Evolutionary conservation across 352 stramenopile genomes (phyloP).

Genomic region (Pythium rishiriense): DNA sequence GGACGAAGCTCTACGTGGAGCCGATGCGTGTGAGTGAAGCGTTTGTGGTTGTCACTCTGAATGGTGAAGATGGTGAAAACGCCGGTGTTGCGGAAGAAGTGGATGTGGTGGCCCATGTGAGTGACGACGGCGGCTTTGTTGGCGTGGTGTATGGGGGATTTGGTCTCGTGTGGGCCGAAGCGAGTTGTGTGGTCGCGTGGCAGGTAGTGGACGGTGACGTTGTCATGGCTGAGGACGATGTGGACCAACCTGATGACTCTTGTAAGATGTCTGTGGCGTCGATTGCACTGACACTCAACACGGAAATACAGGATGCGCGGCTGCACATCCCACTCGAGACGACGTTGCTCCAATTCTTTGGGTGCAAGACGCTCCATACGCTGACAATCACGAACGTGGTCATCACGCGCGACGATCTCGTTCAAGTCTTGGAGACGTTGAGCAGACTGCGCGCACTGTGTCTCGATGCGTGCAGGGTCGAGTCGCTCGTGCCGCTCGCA

Average conservation of each 20-base stretch:
- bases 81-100: neutral
- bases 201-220: neutral
- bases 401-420: neutral
- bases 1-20: constrained; percentile 1
- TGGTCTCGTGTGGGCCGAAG: neutral
- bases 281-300: no score
- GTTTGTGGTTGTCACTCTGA: neutral
- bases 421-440: neutral
- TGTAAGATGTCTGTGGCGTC: no score
- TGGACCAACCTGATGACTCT: no score
- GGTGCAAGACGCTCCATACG: neutral
- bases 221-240: neutral
- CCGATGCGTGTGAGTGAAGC: neutral
- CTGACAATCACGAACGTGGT: neutral
- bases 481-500: neutral
- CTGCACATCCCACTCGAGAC: neutral
- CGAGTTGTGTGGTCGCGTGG: neutral
- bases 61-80: neutral
- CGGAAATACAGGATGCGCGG: no score
- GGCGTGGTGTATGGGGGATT: constrained; percentile 1
- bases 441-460: neutral
- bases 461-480: neutral
- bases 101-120: neutral
- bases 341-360: neutral
- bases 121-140: neutral